These are phyloP conservation scores for Cercospora sp. DNA, from an alignment of 2,329 filamentous ascomycete genomes.

Conservation along the genomic window DNA sequence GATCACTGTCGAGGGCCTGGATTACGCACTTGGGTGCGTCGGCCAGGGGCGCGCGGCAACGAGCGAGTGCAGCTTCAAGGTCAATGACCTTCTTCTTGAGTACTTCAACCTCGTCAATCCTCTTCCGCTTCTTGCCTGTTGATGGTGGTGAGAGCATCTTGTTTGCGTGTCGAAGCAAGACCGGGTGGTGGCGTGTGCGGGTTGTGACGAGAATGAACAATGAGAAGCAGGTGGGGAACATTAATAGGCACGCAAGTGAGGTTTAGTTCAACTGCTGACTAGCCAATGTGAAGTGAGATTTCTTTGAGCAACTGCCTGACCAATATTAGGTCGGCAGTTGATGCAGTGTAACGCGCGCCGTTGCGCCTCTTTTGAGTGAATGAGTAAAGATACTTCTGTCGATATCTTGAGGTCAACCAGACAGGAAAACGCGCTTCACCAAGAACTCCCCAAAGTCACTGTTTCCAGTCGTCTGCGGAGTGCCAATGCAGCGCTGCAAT, in stretches of 20 bases:
- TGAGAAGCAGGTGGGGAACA: background rate
- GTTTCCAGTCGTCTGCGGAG: constrained; percentile 67
- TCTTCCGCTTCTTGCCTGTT: background rate
- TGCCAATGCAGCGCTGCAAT: constrained; percentile 68
- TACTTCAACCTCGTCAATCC: background rate
- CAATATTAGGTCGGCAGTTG: background rate
- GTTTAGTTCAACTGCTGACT: background rate
- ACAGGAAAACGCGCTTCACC: constrained; percentile 25
- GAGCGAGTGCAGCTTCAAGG: background rate
- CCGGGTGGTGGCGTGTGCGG: background rate
- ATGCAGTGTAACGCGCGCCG: background rate
- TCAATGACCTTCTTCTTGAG: background rate
- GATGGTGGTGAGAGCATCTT: background rate
- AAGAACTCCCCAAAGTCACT: constrained; percentile 44
- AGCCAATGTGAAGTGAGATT: background rate
- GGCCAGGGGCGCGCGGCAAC: background rate
- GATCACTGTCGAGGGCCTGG: background rate
- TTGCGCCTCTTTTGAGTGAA: background rate
- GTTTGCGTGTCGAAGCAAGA: background rate
- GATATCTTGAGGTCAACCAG: background rate
- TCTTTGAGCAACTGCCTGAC: background rate
- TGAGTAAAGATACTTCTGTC: background rate
- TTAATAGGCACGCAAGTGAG: background rate
- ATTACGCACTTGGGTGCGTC: background rate
- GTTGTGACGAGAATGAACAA: background rate